Conservation (phyloP, 2,329 filamentous ascomycete genomes). For the Microdochium paspali region DNA sequence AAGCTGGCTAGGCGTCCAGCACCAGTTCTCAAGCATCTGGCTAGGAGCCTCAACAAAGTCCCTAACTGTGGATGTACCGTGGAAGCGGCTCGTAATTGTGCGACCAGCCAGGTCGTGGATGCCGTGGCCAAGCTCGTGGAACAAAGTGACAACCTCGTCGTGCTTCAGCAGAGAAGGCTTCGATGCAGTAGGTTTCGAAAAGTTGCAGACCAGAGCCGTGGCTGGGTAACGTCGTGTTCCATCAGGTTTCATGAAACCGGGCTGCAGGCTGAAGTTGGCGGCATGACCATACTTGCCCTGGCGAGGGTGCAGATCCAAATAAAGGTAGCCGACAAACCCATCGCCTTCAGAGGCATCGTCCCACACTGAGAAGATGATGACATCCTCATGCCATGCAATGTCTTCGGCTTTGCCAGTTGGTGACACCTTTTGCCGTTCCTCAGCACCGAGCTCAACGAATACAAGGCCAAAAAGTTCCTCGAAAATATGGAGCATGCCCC, state of each 20-base stretch:
- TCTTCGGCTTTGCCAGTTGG: conserved; percentile 60
- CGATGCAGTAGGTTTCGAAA: conserved; percentile 67
- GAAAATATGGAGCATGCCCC: conserved; percentile 74
- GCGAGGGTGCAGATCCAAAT: conserved; percentile 71
- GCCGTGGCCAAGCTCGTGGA: conserved; percentile 67
- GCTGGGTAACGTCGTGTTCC: conserved; percentile 67
- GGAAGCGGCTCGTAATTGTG: conserved; percentile 55
- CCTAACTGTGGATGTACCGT: conserved; percentile 55
- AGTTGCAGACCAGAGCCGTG: conserved; percentile 77
- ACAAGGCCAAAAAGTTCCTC: conserved; percentile 73
- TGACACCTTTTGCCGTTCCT: conserved; percentile 56
- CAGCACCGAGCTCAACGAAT: conserved; percentile 62
- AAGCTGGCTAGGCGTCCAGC: conserved; percentile 58
- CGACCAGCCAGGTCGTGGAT: conserved; percentile 60
- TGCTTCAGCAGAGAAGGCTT: conserved; percentile 77
- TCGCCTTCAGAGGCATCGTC: conserved; percentile 62
- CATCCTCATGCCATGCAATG: conserved; percentile 74
- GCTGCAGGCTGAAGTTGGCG: conserved; percentile 75
- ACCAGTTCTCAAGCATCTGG: conserved; percentile 71
- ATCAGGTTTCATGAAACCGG: conserved; percentile 57
- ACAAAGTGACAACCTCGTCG: conserved; percentile 72
- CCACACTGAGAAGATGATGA: conserved; percentile 78
- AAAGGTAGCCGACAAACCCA: conserved; percentile 72
- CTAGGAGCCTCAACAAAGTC: conserved; percentile 66
- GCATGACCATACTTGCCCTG: conserved; percentile 79